These are phyloP conservation scores for Mycena sp. DNA, from an alignment of 1,284 basidiomycete species.

Conservation along the genomic window DNA sequence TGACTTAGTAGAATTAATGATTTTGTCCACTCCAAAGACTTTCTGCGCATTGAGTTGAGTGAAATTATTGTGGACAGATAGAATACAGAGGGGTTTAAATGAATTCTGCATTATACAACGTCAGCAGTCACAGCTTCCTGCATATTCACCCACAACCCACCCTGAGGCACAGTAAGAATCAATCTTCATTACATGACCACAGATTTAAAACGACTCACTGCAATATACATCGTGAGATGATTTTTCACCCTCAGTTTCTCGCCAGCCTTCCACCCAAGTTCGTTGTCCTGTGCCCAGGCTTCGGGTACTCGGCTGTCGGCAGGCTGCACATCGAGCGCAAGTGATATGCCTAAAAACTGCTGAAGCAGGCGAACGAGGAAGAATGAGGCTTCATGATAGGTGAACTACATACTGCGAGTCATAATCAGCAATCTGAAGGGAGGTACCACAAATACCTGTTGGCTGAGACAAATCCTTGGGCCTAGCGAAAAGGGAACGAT, in stretches of 20 bases:
- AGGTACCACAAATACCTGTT: neutral
- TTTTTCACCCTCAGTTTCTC: conserved; percentile 40
- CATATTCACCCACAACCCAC: conserved; percentile 28
- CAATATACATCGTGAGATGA: conserved; percentile 50
- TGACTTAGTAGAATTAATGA: no score
- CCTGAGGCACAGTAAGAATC: neutral
- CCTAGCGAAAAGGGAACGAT: neutral
- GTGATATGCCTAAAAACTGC: conserved; percentile 49
- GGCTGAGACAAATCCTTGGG: neutral
- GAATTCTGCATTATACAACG: no score
- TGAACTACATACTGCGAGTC: conserved; percentile 55
- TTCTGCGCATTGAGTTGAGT: no score
- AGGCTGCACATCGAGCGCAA: conserved; percentile 44
- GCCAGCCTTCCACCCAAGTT: conserved; percentile 8
- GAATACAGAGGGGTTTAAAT: no score
- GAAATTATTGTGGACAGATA: no score
- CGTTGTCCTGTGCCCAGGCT: neutral
- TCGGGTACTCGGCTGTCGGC: conserved; percentile 43
- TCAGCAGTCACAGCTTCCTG: no score
- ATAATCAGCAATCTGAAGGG: no score
- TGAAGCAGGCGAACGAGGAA: conserved; percentile 61
- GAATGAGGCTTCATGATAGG: conserved; percentile 63
- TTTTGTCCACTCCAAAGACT: no score
- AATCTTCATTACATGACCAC: neutral
- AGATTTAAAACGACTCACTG: neutral